phyloP scores from a whole-genome alignment of 495 filamentous ascomycete species.

The Parachaetomium inaequale region DNA sequence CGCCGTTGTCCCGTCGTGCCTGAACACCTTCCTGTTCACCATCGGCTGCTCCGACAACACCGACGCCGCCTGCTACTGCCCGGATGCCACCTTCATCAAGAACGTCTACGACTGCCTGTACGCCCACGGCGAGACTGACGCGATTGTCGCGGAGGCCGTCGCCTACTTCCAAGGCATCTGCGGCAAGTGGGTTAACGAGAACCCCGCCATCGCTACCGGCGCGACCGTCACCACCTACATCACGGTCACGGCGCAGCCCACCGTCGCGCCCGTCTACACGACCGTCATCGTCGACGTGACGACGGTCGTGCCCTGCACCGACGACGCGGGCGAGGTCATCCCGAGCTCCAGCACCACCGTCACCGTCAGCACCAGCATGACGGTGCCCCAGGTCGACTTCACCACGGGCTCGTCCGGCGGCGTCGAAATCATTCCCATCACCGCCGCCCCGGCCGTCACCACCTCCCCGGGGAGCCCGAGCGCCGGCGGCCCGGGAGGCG shows the following conservation, averaged over 20 bases:
- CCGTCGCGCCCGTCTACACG: conserved; percentile 50
- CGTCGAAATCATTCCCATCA: conserved; percentile 47
- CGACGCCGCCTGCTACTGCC: conserved; percentile 83
- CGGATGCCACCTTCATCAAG: conserved; percentile 66
- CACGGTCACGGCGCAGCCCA: conserved; percentile 48
- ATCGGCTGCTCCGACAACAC: conserved; percentile 80
- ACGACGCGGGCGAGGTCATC: conserved; percentile 47
- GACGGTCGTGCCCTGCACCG: conserved; percentile 51
- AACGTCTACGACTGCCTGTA: conserved; percentile 80
- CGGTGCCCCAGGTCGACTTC: conserved; percentile 73
- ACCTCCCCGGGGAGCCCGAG: conserved; percentile 24
- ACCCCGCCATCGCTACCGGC: conserved; percentile 81
- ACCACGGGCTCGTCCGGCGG: conserved; percentile 48
- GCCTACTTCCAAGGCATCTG: conserved; percentile 91
- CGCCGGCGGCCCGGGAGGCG: conserved; percentile 35
- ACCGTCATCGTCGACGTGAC: conserved; percentile 57
- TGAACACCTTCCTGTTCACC: conserved; percentile 86
- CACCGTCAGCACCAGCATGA: conserved; percentile 56
- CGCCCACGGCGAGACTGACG: conserved; percentile 63
- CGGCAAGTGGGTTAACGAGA: conserved; percentile 64
- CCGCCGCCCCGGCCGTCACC: conserved; percentile 39
- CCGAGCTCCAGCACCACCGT: conserved; percentile 52
- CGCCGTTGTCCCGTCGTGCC: conserved; percentile 73
- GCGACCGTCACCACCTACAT: conserved; percentile 56
- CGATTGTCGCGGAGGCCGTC: conserved; percentile 66